Base-by-base conservation (phyloP, 1,284 basidiomycete species). In the Malassezia equina region DNA sequence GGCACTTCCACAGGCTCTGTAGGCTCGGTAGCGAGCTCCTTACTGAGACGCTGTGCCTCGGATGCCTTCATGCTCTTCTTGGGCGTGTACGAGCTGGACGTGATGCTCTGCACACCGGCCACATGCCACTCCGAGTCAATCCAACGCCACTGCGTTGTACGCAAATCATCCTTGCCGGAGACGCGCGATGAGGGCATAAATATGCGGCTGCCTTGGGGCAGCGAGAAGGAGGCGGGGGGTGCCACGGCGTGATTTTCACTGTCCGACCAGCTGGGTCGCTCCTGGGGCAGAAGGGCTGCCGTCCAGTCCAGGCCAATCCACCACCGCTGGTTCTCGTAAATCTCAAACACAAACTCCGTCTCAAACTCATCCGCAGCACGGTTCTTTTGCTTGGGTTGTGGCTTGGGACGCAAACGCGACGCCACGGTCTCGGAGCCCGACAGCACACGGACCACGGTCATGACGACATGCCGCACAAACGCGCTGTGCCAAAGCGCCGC, bases 251-350 rank as follows among this genome's bases (percentile, higher is more conserved):
- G 66, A 53, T 69, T 68, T 7, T 68, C 55, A 17, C 71, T 67
- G 58, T 78, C 77, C 7, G 76, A 75, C 90, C 90, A 95, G 3
- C 86, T 86, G 0, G 90, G 88, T 0, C 90, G 83, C 73, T 95
- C 90, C 36, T 83, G 82, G 0, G 90, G 90, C 4, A 95, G 80
- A 6, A 95, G 80, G 0, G 90, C 89, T 2, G 87, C 86, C 0
- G 90, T 93, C 88, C 88, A 95, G 76, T 95, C 79, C 13, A 80
- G 65, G 2, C 78, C 79, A 70, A 80, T 77, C 79, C 78, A 79
- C 91, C 90, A 95, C 4, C 90, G 81, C 77, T 95, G 90, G 75
- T 94, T 95, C 75, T 95, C 90, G 71, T 88, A 86, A 27, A 94
- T 66, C 21, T 67, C 67, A 28, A 75, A 73, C 43, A 66, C 59